A percentile compares a stretch with the other conserved stretches of the same genome.
These are phyloP conservation scores for Leccinum subtestaceum DNA, from an alignment of 768 basidiomycete species.

Conservation along the genomic window DNA sequence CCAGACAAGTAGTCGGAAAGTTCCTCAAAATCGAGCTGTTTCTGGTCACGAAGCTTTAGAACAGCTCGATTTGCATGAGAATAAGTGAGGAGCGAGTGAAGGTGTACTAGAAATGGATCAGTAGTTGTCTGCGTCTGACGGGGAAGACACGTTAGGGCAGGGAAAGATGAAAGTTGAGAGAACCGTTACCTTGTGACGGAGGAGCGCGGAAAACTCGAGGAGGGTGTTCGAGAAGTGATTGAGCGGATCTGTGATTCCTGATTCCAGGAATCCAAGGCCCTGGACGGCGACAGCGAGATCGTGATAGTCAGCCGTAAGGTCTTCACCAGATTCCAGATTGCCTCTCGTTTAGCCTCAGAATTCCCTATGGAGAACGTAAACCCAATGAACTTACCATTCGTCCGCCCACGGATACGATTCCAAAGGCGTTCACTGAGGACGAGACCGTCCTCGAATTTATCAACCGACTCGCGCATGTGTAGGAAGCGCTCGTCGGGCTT, in stretches of 20 bases:
- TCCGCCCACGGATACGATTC: conserved; percentile 71
- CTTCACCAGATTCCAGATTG: conserved; percentile 79
- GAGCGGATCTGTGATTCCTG: conserved; percentile 95
- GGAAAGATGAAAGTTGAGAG: not conserved
- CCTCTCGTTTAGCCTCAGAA: conserved; percentile 88
- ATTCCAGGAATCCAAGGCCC: conserved; percentile 95
- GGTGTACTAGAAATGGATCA: conserved; percentile 86
- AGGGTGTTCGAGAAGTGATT: conserved; percentile 97
- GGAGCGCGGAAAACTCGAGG: conserved; percentile 87
- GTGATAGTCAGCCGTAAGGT: conserved; percentile 96
- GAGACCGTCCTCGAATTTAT: conserved; percentile 97
- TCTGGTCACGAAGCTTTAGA: conserved; percentile 93
- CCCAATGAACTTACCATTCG: conserved; percentile 68
- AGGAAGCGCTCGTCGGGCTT: conserved; percentile 98
- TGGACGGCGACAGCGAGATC: conserved; percentile 95
- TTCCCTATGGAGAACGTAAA: conserved; percentile 33
- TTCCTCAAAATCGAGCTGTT: conserved; percentile 98
- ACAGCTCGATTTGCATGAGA: conserved; percentile 92
- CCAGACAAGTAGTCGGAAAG: conserved; percentile 91
- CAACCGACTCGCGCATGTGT: conserved; percentile 85
- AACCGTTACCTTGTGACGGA: conserved; percentile 72
- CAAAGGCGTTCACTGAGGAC: conserved; percentile 77
- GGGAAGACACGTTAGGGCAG: not conserved
- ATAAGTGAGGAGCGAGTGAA: conserved; percentile 92
- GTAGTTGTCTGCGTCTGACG: conserved; percentile 82